Evolutionary conservation across 202 grass and related monocot genomes (phyloP).

Genomic region (Elaeis oleifera): DNA sequence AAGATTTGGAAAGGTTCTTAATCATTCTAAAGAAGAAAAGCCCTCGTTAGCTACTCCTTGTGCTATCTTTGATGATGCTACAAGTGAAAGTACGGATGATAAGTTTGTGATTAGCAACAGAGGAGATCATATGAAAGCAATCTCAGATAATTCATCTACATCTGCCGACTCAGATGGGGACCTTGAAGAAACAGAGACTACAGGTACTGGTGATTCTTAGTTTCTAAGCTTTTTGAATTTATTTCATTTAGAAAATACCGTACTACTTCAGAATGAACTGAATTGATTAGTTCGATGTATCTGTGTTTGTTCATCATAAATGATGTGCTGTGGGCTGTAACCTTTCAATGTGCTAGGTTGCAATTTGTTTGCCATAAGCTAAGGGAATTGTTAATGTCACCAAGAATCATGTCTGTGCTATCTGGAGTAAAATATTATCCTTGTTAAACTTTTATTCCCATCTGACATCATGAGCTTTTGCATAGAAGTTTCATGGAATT

Average conservation of each 20-base stretch:
- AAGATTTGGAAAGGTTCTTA: slow-evolving; percentile 23
- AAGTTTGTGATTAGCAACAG: slow-evolving; percentile 23
- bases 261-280: not conserved
- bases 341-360: too few relatives aligned
- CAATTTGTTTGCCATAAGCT: too few relatives aligned
- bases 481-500: too few relatives aligned
- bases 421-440: too few relatives aligned
- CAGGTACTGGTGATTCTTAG: slow-evolving; percentile 10
- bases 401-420: too few relatives aligned
- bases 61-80: slow-evolving; percentile 28
- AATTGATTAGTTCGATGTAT: too few relatives aligned
- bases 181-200: slow-evolving; percentile 23
- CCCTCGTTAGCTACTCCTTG: slow-evolving; percentile 10
- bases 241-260: slow-evolving; percentile 8
- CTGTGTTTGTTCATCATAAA: too few relatives aligned
- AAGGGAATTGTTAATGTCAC: too few relatives aligned
- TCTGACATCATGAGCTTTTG: too few relatives aligned
- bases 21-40: slow-evolving; percentile 29
- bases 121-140: slow-evolving; percentile 23
- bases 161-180: slow-evolving; percentile 42
- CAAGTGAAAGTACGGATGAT: slow-evolving; percentile 40
- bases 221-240: slow-evolving; percentile 22
- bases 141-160: slow-evolving; percentile 31
- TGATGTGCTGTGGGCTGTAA: too few relatives aligned
- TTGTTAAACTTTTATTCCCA: too few relatives aligned